A percentile compares a stretch with the other conserved stretches of the same genome.
Evolutionary conservation across 2,329 filamentous ascomycete genomes (phyloP).

Genomic region (Anthostomella pinea): DNA sequence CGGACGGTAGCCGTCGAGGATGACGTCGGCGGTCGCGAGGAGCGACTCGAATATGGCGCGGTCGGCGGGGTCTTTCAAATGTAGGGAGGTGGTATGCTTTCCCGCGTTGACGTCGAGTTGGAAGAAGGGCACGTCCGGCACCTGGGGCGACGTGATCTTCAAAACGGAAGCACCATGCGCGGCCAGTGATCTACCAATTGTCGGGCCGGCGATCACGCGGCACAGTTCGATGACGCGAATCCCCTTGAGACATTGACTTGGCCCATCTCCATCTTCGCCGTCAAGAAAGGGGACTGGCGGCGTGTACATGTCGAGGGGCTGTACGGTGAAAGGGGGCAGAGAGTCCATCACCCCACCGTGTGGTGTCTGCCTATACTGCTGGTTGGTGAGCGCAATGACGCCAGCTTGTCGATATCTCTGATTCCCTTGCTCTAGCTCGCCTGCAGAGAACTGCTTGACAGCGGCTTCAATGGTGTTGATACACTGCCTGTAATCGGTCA

Average conservation of each 20-base stretch:
- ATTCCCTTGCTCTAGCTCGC: constrained; percentile 59
- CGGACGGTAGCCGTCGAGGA: constrained; percentile 69
- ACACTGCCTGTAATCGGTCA: constrained; percentile 59
- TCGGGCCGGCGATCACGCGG: constrained; percentile 73
- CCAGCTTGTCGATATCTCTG: constrained; percentile 56
- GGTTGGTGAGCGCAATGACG: constrained; percentile 55
- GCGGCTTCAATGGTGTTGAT: constrained; percentile 58
- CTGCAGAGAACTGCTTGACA: constrained; percentile 51
- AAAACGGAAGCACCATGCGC: constrained; percentile 74
- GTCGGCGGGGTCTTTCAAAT: constrained; percentile 56
- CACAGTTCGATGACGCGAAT: constrained; percentile 73
- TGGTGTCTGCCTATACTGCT: constrained; percentile 55
- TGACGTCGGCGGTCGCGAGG: constrained; percentile 59
- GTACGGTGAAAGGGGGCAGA: constrained; percentile 48
- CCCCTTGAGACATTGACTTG: constrained; percentile 47
- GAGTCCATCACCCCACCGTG: constrained; percentile 45
- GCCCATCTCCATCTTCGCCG: constrained; percentile 26
- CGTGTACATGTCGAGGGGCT: constrained; percentile 48
- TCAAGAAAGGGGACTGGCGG: constrained; percentile 42
- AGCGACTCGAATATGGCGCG: constrained; percentile 56
- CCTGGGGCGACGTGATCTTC: constrained; percentile 64
- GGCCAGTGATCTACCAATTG: constrained; percentile 67
- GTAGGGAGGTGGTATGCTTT: constrained; percentile 63
- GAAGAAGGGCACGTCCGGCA: constrained; percentile 71
- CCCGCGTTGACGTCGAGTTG: constrained; percentile 71